Base-by-base conservation (phyloP, 225 moss, liverwort and hornwort genomes). In the Ulota crispa region DNA sequence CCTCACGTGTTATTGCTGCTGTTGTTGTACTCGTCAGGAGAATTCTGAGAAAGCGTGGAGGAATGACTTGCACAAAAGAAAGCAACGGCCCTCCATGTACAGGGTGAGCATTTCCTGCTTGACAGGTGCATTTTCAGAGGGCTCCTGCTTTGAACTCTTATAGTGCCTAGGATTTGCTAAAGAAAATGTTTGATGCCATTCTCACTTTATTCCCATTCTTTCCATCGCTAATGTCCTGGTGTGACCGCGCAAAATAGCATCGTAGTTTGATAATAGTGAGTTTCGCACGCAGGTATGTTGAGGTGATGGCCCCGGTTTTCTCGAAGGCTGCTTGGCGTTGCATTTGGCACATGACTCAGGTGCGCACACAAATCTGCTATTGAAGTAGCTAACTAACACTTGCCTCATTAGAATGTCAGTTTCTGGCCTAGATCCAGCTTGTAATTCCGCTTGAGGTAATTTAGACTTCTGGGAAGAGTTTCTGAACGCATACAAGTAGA, bases 291-390 rank as follows among this genome's bases (percentile, higher is more conserved):
- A 97, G 97, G 81, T 98, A 89, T 83, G 98, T 98, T 70, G 95
- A 95, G 80, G 94, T 94, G 83, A 98, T 98, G 98, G 98, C 95
- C 62, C 98, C 98, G 55, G 98, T 98, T 47, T 95, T 98, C 70
- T 83, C 95, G 8, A 87, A 82, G 68, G 91, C 88, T 20, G 95
- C 98, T 68, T 99, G 98, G 98, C 92, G 91, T 80, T 99, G 98
- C 78, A 85, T 92, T 53, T 99, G 98, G 96, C 64, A 88, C 83
- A 88, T 99, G 93, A 93, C 96, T 79, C 98, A 98, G 94, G 98
- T 97, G 45, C 59, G 6, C 21, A 34, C 3, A 18, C 18, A 4
- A 30, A 32, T 57, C 39, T 73, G 8, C 32, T 60, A 8, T 5
- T 56, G 59, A 41, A 59, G 69, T 24, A 34, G 16, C 55, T 36